Conservation (phyloP, 2,329 filamentous ascomycete species). For the Talaromyces rugulosus region DNA sequence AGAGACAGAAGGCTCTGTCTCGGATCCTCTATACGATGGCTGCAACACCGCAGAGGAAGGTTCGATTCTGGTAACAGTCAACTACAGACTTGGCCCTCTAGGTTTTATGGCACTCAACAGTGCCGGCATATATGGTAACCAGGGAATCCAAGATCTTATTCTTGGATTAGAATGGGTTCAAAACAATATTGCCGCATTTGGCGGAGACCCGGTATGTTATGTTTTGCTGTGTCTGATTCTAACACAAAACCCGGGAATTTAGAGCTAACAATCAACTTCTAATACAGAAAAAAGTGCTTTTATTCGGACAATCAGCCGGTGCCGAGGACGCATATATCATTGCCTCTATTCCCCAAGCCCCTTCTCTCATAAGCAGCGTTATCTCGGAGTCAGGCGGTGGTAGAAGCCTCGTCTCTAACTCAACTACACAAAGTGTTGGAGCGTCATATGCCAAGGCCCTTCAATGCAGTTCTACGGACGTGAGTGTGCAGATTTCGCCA, state of each 20-base stretch:
- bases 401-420: conserved; percentile 4
- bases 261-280: background rate
- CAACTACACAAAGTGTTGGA: conserved; percentile 11
- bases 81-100: conserved; percentile 23
- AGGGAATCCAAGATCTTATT: conserved; percentile 19
- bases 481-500: background rate
- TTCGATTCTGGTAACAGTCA: conserved; percentile 17
- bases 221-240: background rate
- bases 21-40: conserved; percentile 48
- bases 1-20: conserved; percentile 56
- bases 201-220: conserved; percentile 21
- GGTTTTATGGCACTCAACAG: conserved; percentile 19
- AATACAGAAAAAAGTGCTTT: conserved; percentile 13
- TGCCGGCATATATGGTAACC: conserved; percentile 14
- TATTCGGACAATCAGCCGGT: conserved; percentile 16
- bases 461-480: conserved; percentile 3
- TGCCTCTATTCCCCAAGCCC: conserved; percentile 12
- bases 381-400: conserved; percentile 20
- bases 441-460: conserved; percentile 5
- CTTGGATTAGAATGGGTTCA: conserved; percentile 22
- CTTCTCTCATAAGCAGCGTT: conserved; percentile 15
- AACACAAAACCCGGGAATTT: background rate
- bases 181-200: conserved; percentile 24
- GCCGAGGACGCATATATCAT: conserved; percentile 11
- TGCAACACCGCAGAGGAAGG: conserved; percentile 2